Base-by-base conservation (phyloP, 371 early-diverging fungal species). In the Apophysomyces ossiformis region DNA sequence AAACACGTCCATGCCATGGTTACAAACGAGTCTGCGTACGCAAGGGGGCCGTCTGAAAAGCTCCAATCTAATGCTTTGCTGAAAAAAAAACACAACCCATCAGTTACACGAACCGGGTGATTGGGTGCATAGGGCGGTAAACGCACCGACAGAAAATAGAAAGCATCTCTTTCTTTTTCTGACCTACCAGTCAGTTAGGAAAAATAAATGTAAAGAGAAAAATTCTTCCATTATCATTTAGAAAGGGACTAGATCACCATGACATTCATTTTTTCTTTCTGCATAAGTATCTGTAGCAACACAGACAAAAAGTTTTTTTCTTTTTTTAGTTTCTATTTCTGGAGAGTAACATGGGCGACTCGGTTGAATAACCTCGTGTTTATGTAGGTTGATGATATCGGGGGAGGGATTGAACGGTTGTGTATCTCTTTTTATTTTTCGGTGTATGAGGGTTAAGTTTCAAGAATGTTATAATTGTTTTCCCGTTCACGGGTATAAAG, bases 91-190 rank as follows among this genome's bases (percentile, higher is more conserved):
- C 2, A 21, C 54, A n/a, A 50, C 11, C 11, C 21, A 50, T 50
- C 54, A 50, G 54, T 50, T 50, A 50, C 54, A 50, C 54, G 21
- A 26, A 26, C 21, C 47, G n/a, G 47, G 18, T 47, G 18, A 15
- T 47, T 18, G 47, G 11, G 47, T 26, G 54, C 9, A 18, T 45
- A 45, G 54, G 21, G 9, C 21, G 21, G 54, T 9, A 9, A 18
- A 50, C n/a, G 21, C 7, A 8, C n/a, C 21, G 54, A 50, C 54
- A 50, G 54, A 50, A 50, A 50, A 21, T 21, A 50, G 54, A 50
- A 50, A 50, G 9, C 8, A 41, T 11, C 8, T 26, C 32, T 26
- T 26, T 26, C 32, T 26, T 26, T 26, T 2, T 26, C 1, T 26
- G 32, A 26, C 32, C 32, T 26, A 26, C 3, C 3, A 26, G 32